Conservation (phyloP, 441 rosid genomes). For the Syzygium syzygioides region DNA sequence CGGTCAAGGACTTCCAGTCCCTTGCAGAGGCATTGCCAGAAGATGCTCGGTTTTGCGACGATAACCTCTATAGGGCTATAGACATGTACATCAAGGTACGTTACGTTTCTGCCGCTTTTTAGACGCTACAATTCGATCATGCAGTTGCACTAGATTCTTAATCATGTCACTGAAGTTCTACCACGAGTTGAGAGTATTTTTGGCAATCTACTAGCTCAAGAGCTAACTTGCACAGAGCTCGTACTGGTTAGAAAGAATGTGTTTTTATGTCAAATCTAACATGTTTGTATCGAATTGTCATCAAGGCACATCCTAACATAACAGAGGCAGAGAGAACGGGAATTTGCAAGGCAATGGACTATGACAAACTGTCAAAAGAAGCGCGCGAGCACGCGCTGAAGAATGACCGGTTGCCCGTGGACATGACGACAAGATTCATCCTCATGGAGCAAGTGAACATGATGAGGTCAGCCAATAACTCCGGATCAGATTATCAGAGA, state of each 20-base stretch:
- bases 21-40: conserved; percentile 39
- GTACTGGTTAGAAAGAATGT: neutral
- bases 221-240: neutral
- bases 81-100: conserved; percentile 61
- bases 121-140: neutral
- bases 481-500: conserved; percentile 18
- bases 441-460: conserved; percentile 43
- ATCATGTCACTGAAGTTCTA: neutral
- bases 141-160: neutral
- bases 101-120: neutral
- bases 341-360: conserved; percentile 35
- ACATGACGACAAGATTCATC: conserved; percentile 19
- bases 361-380: conserved; percentile 40
- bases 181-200: neutral
- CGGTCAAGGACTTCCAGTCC: conserved; percentile 21
- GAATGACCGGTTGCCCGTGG: conserved; percentile 33
- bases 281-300: neutral
- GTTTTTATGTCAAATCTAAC: neutral
- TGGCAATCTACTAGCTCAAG: neutral
- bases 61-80: conserved; percentile 48
- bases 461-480: conserved; percentile 25
- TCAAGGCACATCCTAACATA: conserved; percentile 40
- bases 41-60: conserved; percentile 30
- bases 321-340: conserved; percentile 40
- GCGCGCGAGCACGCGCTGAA: conserved; percentile 37